phyloP scores from a whole-genome alignment of 352 stramenopile species.

The Phytopythium litorale region DNA sequence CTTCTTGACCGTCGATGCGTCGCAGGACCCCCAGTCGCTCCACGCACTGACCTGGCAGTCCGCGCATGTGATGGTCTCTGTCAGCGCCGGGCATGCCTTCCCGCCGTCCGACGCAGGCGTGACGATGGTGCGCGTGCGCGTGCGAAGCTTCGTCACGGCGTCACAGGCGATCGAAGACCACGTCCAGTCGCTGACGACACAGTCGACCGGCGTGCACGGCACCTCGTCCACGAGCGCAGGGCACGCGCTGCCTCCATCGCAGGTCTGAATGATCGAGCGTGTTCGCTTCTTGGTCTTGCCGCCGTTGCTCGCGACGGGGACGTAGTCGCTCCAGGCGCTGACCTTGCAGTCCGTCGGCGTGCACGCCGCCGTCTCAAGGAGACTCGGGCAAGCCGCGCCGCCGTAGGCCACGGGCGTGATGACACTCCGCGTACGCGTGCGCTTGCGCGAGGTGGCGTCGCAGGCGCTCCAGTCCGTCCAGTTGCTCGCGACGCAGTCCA shows the following conservation, averaged over 20 bases:
- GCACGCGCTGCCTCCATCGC: constrained; percentile 38
- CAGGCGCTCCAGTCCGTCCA: constrained; percentile 44
- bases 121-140: constrained; percentile 24
- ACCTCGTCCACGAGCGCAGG: constrained; percentile 42
- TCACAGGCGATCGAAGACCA: constrained; percentile 43
- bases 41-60: constrained; percentile 59
- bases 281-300: constrained; percentile 39
- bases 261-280: constrained; percentile 23
- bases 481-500: constrained; percentile 38
- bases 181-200: constrained; percentile 45
- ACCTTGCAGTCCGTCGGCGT: constrained; percentile 45
- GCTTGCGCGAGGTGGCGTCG: constrained; percentile 36
- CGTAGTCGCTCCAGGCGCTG: constrained; percentile 42
- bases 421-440: constrained; percentile 37
- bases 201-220: constrained; percentile 51
- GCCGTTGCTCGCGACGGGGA: constrained; percentile 36
- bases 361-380: constrained; percentile 36
- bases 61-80: constrained; percentile 31
- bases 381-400: constrained; percentile 27
- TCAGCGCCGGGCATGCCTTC: constrained; percentile 18
- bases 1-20: constrained; percentile 23
- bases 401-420: constrained; percentile 25
- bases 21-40: constrained; percentile 32
- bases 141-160: constrained; percentile 19
- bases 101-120: constrained; percentile 27